phyloP scores from a whole-genome alignment of 2,329 filamentous ascomycete genomes.

The Monosporascus cannonballus region DNA sequence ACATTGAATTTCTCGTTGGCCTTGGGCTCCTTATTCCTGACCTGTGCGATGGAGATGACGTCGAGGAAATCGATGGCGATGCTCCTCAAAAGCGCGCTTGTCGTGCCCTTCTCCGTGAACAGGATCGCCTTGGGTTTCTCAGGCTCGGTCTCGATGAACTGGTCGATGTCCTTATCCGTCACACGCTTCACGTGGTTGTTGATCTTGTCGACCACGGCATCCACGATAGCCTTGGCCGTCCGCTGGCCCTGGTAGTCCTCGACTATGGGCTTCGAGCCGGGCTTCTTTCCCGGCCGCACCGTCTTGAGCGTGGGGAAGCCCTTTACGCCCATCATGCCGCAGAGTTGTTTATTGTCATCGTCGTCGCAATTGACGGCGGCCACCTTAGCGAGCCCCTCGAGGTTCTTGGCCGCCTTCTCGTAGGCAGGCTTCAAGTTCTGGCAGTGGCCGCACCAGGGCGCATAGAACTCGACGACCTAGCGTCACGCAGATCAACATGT shows the following conservation, averaged over 20 bases:
- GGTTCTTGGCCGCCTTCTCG: slow-evolving; percentile 84
- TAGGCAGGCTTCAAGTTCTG: slow-evolving; percentile 92
- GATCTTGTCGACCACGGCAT: slow-evolving; percentile 79
- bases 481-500: neutral
- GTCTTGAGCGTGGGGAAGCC: slow-evolving; percentile 97
- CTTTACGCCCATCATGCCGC: slow-evolving; percentile 77
- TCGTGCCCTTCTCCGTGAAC: slow-evolving; percentile 89
- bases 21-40: slow-evolving; percentile 72
- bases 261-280: slow-evolving; percentile 65
- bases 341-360: slow-evolving; percentile 83
- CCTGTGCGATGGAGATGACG: slow-evolving; percentile 71
- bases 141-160: slow-evolving; percentile 63
- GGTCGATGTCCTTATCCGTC: slow-evolving; percentile 70
- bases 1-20: slow-evolving; percentile 71
- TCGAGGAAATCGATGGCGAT: slow-evolving; percentile 88
- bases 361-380: slow-evolving; percentile 94
- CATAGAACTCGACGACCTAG: slow-evolving; percentile 78
- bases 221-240: slow-evolving; percentile 79
- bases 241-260: slow-evolving; percentile 88
- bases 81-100: slow-evolving; percentile 74
- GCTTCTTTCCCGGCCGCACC: slow-evolving; percentile 76
- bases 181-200: slow-evolving; percentile 84
- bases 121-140: slow-evolving; percentile 78
- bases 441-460: slow-evolving; percentile 97
- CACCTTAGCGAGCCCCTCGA: slow-evolving; percentile 89